Percentiles rank a stretch among this genome's conserved stretches.
Evolutionary conservation across 2,329 filamentous ascomycete genomes (phyloP).

Genomic region (Curvularia sp.): DNA sequence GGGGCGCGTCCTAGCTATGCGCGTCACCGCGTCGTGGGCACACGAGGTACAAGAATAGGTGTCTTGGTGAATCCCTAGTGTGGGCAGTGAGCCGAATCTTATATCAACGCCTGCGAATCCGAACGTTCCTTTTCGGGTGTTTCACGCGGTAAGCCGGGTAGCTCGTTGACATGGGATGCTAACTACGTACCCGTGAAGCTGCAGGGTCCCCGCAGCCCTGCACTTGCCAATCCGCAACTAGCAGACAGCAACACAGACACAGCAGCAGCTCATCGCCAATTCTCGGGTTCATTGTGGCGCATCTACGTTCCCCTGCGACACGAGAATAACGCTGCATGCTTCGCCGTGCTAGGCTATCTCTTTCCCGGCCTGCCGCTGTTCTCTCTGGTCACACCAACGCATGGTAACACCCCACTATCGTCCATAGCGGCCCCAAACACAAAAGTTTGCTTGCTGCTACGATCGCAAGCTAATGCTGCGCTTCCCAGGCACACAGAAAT

Average conservation of each 20-base stretch:
- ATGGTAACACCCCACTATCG: slow-evolving; percentile 18
- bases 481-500: not conserved
- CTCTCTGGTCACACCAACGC: slow-evolving; percentile 4
- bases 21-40: not conserved
- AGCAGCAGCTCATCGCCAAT: not conserved
- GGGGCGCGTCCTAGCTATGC: not conserved
- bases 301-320: not conserved
- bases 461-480: not conserved
- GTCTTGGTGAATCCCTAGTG: not conserved
- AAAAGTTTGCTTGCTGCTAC: not conserved
- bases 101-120: not conserved
- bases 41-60: not conserved
- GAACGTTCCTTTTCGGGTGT: not conserved
- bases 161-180: not conserved
- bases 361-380: slow-evolving; percentile 7
- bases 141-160: not conserved
- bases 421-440: not conserved
- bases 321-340: slow-evolving; percentile 20
- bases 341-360: slow-evolving; percentile 9
- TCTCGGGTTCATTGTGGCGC: too few species aligned
- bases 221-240: not conserved
- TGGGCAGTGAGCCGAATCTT: not conserved
- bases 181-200: slow-evolving; percentile 1
- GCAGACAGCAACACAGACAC: not conserved
- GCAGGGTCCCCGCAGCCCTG: slow-evolving; percentile 22